Conservation (phyloP, 345 rosid genomes). For the Jatropha curcas region DNA sequence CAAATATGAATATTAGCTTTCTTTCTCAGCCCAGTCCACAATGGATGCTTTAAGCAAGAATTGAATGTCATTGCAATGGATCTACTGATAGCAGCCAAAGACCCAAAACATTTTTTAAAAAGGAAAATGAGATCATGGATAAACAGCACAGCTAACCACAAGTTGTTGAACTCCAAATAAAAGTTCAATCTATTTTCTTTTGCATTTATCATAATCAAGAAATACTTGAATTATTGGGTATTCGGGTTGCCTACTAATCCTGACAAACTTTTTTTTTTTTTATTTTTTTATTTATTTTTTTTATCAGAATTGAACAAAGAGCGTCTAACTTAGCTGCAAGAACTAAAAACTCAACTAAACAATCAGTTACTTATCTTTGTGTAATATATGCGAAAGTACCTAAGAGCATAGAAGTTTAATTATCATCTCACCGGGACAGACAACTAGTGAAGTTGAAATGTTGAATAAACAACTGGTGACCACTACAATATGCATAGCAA, state of each 20-base stretch:
- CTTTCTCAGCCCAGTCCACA: no score
- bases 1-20: no score
- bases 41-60: no score
- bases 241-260: background rate
- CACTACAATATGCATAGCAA: background rate
- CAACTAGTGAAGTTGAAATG: background rate
- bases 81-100: background rate
- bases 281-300: no score
- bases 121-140: background rate
- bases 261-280: no score
- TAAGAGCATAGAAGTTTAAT: no score
- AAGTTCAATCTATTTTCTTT: background rate
- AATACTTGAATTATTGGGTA: background rate
- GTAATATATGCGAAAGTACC: background rate
- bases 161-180: background rate
- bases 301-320: no score
- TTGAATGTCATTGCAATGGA: no score
- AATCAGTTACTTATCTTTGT: no score
- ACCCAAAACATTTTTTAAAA: background rate
- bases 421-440: background rate
- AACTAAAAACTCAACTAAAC: background rate
- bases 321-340: background rate
- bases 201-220: background rate
- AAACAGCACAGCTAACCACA: conserved; percentile 1
- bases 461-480: background rate